Conservation (phyloP, 805 yeast genomes). For the Candida chilensis region DNA sequence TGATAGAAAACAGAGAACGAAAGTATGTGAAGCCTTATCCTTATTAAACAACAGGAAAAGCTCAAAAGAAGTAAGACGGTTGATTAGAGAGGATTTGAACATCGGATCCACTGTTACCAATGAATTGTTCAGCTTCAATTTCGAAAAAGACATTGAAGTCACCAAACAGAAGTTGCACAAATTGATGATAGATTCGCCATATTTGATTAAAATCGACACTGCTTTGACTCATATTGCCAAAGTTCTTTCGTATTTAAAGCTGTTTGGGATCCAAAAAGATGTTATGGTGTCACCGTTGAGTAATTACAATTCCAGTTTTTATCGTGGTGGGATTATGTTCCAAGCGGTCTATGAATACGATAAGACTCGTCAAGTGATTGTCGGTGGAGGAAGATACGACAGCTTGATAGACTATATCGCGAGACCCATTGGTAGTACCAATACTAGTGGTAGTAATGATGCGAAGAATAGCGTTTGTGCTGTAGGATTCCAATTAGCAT, state of each 20-base stretch:
- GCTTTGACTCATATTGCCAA: slow-evolving; percentile 53
- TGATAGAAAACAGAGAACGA: slow-evolving; percentile 61
- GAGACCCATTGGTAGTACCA: slow-evolving; percentile 37
- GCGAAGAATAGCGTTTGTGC: slow-evolving; percentile 37
- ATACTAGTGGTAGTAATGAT: too few relatives aligned
- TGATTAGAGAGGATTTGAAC: slow-evolving; percentile 44
- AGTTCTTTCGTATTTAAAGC: slow-evolving; percentile 43
- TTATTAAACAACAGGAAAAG: slow-evolving; percentile 66
- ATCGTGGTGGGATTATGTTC: slow-evolving; percentile 79
- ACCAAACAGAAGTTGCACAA: slow-evolving; percentile 57
- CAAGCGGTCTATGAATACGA: slow-evolving; percentile 69
- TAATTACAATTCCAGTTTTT: slow-evolving; percentile 75
- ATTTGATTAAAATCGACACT: slow-evolving; percentile 48
- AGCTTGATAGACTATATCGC: slow-evolving; percentile 57
- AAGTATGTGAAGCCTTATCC: slow-evolving; percentile 65
- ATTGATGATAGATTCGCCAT: slow-evolving; percentile 67
- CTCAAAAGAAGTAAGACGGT: slow-evolving; percentile 43
- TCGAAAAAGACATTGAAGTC: slow-evolving; percentile 56
- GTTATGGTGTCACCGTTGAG: slow-evolving; percentile 73
- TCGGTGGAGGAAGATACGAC: slow-evolving; percentile 95
- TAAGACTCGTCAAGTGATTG: slow-evolving; percentile 42
- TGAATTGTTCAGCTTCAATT: slow-evolving; percentile 75
- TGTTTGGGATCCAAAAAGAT: slow-evolving; percentile 49
- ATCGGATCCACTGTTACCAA: slow-evolving; percentile 76
- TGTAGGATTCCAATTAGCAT: slow-evolving; percentile 82